Evolutionary conservation across 495 filamentous ascomycete genomes (phyloP).

Genomic region (Penicillium manginii): DNA sequence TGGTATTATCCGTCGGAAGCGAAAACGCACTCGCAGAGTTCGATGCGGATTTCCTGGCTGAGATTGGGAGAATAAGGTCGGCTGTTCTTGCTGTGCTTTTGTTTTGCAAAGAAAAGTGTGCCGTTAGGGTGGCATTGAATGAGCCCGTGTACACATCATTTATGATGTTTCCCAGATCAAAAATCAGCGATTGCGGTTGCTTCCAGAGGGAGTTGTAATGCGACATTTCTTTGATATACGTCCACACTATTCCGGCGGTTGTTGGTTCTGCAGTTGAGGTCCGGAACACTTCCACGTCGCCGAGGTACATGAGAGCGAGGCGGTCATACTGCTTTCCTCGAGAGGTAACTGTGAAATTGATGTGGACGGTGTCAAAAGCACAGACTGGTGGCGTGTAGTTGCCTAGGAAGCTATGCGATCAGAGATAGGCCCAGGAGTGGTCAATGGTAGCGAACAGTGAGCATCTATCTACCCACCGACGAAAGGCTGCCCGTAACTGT

Average conservation of each 20-base stretch:
- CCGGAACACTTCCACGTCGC: conserved; percentile 79
- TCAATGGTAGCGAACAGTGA: not conserved
- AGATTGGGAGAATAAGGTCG: conserved; percentile 75
- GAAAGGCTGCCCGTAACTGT: conserved; percentile 78
- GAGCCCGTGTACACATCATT: conserved; percentile 75
- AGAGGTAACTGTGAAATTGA: conserved; percentile 82
- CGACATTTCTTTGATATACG: conserved; percentile 85
- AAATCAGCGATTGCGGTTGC: conserved; percentile 72
- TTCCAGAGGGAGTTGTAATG: conserved; percentile 71
- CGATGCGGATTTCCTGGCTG: conserved; percentile 54
- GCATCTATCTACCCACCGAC: conserved; percentile 58
- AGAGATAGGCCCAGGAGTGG: not conserved
- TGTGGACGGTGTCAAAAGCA: conserved; percentile 74
- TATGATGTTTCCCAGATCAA: conserved; percentile 81
- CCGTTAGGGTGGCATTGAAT: conserved; percentile 83
- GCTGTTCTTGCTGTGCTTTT: conserved; percentile 54
- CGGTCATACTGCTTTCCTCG: conserved; percentile 79
- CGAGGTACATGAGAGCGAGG: conserved; percentile 78
- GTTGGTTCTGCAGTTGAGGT: conserved; percentile 89
- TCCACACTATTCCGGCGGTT: conserved; percentile 68
- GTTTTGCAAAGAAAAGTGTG: conserved; percentile 62
- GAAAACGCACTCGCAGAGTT: conserved; percentile 68
- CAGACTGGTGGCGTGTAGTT: conserved; percentile 70
- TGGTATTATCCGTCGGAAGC: conserved; percentile 67
- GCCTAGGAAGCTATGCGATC: conserved; percentile 43